These are phyloP conservation scores for Eucalyptus virginea DNA, from an alignment of 345 rosid genomes.

Conservation along the genomic window DNA sequence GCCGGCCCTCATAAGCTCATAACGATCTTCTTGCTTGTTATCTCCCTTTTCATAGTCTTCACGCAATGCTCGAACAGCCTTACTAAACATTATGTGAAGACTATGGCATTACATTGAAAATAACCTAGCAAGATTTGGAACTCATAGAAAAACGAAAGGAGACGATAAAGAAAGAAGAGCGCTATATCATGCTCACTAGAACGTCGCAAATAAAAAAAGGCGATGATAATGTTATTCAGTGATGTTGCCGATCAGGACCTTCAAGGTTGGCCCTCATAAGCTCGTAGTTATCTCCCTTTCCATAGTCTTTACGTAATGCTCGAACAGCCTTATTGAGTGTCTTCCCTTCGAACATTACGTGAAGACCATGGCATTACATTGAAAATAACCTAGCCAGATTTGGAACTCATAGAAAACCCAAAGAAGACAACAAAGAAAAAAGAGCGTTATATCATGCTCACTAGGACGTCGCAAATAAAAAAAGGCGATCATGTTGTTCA, in stretches of 20 bases:
- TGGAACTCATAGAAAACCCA: neutral
- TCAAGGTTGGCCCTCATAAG: neutral
- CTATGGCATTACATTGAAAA: neutral
- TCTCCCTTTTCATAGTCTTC: too few species aligned
- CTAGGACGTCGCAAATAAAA: neutral
- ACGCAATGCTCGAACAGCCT: too few species aligned
- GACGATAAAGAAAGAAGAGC: neutral
- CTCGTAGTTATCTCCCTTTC: neutral
- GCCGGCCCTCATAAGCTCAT: too few species aligned
- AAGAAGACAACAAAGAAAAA: neutral
- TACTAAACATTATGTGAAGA: too few species aligned
- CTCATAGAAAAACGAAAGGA: neutral
- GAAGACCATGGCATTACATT: neutral
- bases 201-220: neutral
- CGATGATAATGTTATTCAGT: neutral
- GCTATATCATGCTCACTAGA: neutral
- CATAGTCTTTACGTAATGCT: neutral
- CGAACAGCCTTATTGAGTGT: neutral
- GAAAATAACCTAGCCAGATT: neutral
- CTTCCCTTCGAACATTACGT: neutral
- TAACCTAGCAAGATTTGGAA: neutral
- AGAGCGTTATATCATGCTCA: neutral
- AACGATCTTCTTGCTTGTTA: too few species aligned
- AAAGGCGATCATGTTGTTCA: neutral
- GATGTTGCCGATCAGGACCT: neutral